Base-by-base conservation (phyloP, 2,329 filamentous ascomycete species). In the Phialophora chinensis region DNA sequence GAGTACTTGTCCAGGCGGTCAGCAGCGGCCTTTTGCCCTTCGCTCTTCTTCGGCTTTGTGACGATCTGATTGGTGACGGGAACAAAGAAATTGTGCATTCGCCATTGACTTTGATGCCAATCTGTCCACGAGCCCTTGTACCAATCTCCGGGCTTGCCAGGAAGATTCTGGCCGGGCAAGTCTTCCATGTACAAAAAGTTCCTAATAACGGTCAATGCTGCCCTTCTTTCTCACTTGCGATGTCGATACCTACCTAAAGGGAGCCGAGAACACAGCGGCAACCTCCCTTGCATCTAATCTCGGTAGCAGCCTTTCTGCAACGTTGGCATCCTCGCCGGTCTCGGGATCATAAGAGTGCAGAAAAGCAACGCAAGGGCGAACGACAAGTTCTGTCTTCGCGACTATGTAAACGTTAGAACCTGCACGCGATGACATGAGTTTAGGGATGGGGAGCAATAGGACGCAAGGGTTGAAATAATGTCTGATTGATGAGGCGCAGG, bases 81-180 rank as follows among this genome's bases (percentile, higher is more conserved):
- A 29, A 97, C 93, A 80, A 91, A 91, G 80, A 97, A 98, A 79
- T 94, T 93, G 79, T 97, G 94, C 84, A 96, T 89, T 49, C 85
- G 79, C 94, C 93, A 98, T n/a, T 85, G 85, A 60, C 83, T 82
- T 69, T 90, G 87, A 77, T 95, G 88, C 88, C 90, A 97, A 70
- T 88, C 83, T 61, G 88, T 87, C 94, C 94, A 97, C 33, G 80
- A 81, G 8, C 94, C 94, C 66, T 90, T 85, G 81, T 98, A 97
- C 93, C 93, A 98, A 63, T 87, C 84, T 0, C 87, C 87, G 8
- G 80, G 42, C 77, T 81, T 62, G 78, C 86, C 69, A 79, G 79
- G 71, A 57, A 76, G 78, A 17, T 77, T 74, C 25, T 76, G 60
- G 69, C 73, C 72, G 74, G 82, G 77, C 69, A 91, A 84, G 76